Conservation (phyloP, 2,329 filamentous ascomycete species). For the Geosmithia morbida region DNA sequence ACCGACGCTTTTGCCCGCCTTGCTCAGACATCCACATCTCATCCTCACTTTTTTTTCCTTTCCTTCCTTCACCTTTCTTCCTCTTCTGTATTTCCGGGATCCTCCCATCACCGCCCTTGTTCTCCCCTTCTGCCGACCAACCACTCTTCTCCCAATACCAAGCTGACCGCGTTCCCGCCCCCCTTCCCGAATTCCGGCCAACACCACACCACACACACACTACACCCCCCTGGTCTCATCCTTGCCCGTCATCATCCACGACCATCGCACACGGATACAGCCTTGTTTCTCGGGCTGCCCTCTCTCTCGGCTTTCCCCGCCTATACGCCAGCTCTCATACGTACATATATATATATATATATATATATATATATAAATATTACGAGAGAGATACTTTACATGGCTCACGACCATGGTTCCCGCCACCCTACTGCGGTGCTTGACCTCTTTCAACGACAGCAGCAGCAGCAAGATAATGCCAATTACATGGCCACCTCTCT, state of each 20-base stretch:
- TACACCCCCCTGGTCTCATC: not conserved
- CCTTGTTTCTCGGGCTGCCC: not conserved
- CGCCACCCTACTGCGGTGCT: constrained; percentile 15
- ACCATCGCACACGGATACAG: not conserved
- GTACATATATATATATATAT: not conserved
- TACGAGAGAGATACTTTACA: constrained; percentile 8
- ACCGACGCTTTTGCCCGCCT: not conserved
- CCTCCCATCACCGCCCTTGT: too few relatives aligned
- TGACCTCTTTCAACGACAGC: not conserved
- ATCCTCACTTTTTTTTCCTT: not conserved
- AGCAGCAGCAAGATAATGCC: too few relatives aligned
- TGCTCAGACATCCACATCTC: not conserved
- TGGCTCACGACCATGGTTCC: constrained; percentile 13
- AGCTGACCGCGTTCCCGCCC: too few relatives aligned
- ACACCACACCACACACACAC: not conserved
- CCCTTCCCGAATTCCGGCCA: not conserved
- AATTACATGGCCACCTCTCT: not conserved
- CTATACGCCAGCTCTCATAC: not conserved
- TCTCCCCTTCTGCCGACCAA: too few relatives aligned
- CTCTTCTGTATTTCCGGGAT: too few relatives aligned
- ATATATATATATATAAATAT: not conserved
- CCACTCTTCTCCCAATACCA: too few relatives aligned
- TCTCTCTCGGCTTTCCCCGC: not conserved
- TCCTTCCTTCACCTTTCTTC: not conserved
- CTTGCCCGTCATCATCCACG: not conserved